Base-by-base conservation (phyloP, 2,329 filamentous ascomycete genomes). In the Trichoderma sp. region DNA sequence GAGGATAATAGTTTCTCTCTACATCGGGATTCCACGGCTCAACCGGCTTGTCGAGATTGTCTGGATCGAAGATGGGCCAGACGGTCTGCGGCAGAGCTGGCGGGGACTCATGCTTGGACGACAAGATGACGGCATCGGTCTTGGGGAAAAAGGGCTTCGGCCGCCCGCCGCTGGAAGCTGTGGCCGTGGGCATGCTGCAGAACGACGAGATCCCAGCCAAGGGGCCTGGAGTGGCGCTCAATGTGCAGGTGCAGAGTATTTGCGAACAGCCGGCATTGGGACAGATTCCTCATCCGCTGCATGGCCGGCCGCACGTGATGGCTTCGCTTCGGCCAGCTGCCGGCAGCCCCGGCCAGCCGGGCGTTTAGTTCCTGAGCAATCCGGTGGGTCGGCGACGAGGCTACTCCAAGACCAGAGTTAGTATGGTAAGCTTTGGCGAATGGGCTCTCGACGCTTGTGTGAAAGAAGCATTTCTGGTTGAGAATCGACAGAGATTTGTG, bases 31-130 rank as follows among this genome's bases (percentile, higher is more conserved):
- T 43, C 56, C 58, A 59, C 1, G 46, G 8, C 21, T 46, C 37
- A 16, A 59, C 28, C 5, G 58, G 58, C 58, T 26, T 59, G 18
- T 59, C 58, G 24, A 26, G 24, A 59, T 59, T 59, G 37, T 59
- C 58, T 18, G 58, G 58, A 59, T 59, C 58, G 37, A 13, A 21
- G 37, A 59, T 34, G 16, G 58, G 58, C 58, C 58, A 59, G 13
- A 59, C 58, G 58, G 37, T 59, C 34, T 26, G 58, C 58, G 58
- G 37, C 10, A 37, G 58, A 59, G 16, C 24, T 26, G 58, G 58
- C 24, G 24, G 58, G 34, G 43, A 16, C 28, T 37, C 58, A 46
- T 46, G 58, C 30, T 37, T 46, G 16, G 37, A 30, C 51, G 51
- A 54, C 26, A 54, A 14, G 24, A 54, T 7, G 24, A 24, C 51